Evolutionary conservation across 352 stramenopile genomes (phyloP).

Genomic region (Globisporangium carolinianum): DNA sequence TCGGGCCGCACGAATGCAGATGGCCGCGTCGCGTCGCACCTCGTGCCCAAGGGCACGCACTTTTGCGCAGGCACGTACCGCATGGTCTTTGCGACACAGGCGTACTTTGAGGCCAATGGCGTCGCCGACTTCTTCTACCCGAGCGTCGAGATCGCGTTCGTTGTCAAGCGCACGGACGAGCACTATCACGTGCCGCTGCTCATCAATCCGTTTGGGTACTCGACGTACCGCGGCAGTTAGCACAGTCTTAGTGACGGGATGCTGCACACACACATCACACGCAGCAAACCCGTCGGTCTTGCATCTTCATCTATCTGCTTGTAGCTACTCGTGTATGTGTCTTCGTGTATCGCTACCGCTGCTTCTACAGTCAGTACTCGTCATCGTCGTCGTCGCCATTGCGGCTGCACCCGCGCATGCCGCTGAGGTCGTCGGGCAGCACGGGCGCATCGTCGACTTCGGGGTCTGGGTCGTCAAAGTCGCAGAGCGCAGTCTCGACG

Average conservation of each 20-base stretch:
- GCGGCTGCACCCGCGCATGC: constrained; percentile 8
- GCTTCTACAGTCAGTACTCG: constrained; percentile 5
- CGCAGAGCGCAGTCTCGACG: constrained; percentile 15
- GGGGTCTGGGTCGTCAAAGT: constrained; percentile 62
- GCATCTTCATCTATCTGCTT: too few relatives aligned
- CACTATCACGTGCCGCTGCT: constrained; percentile 89
- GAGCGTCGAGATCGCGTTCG: constrained; percentile 74
- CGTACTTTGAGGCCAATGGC: constrained; percentile 70
- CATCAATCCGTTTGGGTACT: constrained; percentile 87
- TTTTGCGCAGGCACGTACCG: constrained; percentile 61
- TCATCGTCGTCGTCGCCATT: constrained; percentile 3
- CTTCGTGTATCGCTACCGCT: not conserved
- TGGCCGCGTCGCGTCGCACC: constrained; percentile 44
- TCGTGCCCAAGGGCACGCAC: constrained; percentile 32
- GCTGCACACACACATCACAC: not conserved
- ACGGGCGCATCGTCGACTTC: constrained; percentile 47
- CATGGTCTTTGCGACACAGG: constrained; percentile 74
- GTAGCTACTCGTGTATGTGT: too few relatives aligned
- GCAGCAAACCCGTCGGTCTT: not conserved
- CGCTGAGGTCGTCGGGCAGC: constrained; percentile 32
- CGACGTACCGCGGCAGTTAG: constrained; percentile 86
- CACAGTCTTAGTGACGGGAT: too few relatives aligned
- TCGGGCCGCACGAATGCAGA: constrained; percentile 65
- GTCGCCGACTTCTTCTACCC: constrained; percentile 83
- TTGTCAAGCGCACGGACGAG: constrained; percentile 57